Percentiles rank a stretch among this genome's conserved stretches.
Evolutionary conservation across 2,329 filamentous ascomycete genomes (phyloP).

Genomic region (Pleoardoris graminearum): DNA sequence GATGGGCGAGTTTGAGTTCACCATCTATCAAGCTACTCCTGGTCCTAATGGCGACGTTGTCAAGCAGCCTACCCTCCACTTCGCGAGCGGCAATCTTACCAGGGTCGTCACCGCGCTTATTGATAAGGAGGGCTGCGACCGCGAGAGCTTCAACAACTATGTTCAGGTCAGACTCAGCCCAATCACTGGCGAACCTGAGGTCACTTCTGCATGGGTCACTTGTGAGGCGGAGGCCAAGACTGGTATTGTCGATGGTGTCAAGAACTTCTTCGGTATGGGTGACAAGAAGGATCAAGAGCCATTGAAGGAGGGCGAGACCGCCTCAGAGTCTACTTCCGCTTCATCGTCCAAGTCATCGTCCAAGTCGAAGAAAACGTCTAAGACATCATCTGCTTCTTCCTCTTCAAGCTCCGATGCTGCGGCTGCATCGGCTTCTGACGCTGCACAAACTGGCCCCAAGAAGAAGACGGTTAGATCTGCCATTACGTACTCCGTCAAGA

Average conservation of each 20-base stretch:
- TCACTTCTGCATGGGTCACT: slow-evolving; percentile 75
- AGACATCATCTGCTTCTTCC: slow-evolving; percentile 47
- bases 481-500: slow-evolving; percentile 51
- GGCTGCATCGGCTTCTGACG: slow-evolving; percentile 52
- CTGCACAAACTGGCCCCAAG: slow-evolving; percentile 52
- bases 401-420: slow-evolving; percentile 48
- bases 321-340: slow-evolving; percentile 49
- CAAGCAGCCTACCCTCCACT: slow-evolving; percentile 65
- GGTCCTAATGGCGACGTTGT: slow-evolving; percentile 47
- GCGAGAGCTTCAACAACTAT: slow-evolving; percentile 77
- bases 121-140: slow-evolving; percentile 75
- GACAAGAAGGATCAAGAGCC: slow-evolving; percentile 81
- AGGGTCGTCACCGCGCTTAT: slow-evolving; percentile 77
- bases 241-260: slow-evolving; percentile 87
- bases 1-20: slow-evolving; percentile 77
- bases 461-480: slow-evolving; percentile 57
- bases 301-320: slow-evolving; percentile 59
- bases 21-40: slow-evolving; percentile 74
- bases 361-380: slow-evolving; percentile 40
- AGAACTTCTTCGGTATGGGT: slow-evolving; percentile 94
- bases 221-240: slow-evolving; percentile 82
- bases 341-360: slow-evolving; percentile 48
- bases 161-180: slow-evolving; percentile 73
- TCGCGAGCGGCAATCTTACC: slow-evolving; percentile 85
- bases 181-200: slow-evolving; percentile 77